phyloP scores from a whole-genome alignment of 257 asterid genomes.

The Oldenlandia corymbosa region DNA sequence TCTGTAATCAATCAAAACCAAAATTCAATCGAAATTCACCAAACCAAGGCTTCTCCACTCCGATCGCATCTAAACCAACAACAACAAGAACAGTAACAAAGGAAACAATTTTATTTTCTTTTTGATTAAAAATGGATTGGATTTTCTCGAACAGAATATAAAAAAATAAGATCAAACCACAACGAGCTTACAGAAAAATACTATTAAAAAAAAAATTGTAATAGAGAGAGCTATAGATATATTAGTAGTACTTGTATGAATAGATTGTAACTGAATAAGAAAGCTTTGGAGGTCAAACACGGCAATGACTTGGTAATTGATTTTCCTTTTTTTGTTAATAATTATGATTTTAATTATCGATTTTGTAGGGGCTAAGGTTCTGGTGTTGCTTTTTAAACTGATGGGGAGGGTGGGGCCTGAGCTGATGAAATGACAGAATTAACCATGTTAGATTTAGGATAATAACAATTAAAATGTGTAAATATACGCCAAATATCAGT shows the following conservation, averaged over 20 bases:
- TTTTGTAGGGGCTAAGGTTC: neutral
- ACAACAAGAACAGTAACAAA: neutral
- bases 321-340: constrained; percentile 9
- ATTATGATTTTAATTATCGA: constrained; percentile 15
- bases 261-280: constrained; percentile 17
- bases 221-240: neutral
- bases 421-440: constrained; percentile 13
- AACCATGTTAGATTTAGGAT: constrained; percentile 3
- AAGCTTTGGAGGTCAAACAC: constrained; percentile 66
- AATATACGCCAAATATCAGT: too few relatives aligned
- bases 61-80: constrained; percentile 8
- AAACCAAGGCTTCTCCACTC: neutral
- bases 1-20: neutral
- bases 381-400: neutral
- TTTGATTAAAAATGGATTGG: constrained; percentile 12
- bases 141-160: constrained; percentile 9
- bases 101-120: neutral
- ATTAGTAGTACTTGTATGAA: constrained; percentile 18
- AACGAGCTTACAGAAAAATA: constrained; percentile 9
- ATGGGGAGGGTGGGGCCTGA: neutral
- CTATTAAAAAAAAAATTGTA: neutral
- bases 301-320: constrained; percentile 53
- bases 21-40: neutral
- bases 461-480: too few relatives aligned
- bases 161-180: constrained; percentile 12